phyloP scores from a whole-genome alignment of 441 rosid genomes.

The Isatis lusitanica region DNA sequence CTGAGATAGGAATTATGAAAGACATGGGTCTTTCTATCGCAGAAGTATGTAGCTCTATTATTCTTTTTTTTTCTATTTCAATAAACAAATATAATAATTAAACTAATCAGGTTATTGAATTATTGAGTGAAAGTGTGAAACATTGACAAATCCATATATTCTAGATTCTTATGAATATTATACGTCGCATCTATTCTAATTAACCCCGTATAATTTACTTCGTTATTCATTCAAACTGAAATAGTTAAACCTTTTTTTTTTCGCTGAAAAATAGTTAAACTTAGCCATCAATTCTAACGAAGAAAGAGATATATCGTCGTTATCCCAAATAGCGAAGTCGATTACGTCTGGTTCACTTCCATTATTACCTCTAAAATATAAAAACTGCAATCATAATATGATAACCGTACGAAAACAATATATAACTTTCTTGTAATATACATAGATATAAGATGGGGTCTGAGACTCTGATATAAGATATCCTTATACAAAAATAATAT shows the following conservation, averaged over 20 bases:
- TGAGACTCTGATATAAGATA: not conserved
- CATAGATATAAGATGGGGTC: too few species aligned
- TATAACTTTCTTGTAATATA: not conserved
- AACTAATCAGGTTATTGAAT: not conserved
- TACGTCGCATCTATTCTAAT: not conserved
- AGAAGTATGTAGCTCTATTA: conserved; percentile 14
- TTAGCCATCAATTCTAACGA: not conserved
- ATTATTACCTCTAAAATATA: not conserved
- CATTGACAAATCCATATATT: not conserved
- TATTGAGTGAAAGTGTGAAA: not conserved
- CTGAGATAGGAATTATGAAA: conserved; percentile 27
- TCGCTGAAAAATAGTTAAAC: not conserved
- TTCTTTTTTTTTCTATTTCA: not conserved
- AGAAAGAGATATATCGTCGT: not conserved
- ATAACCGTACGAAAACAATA: not conserved
- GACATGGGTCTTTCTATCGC: conserved; percentile 32
- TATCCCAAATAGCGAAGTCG: not conserved
- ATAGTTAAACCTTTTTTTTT: not conserved
- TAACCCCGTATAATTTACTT: not conserved
- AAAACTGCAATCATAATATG: not conserved
- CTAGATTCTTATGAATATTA: not conserved
- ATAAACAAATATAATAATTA: not conserved
- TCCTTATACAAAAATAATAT: not conserved
- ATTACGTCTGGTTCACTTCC: not conserved
- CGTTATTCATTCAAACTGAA: not conserved